Conservation (phyloP, 148 eudicot genomes). For the Arbutus unedo region DNA sequence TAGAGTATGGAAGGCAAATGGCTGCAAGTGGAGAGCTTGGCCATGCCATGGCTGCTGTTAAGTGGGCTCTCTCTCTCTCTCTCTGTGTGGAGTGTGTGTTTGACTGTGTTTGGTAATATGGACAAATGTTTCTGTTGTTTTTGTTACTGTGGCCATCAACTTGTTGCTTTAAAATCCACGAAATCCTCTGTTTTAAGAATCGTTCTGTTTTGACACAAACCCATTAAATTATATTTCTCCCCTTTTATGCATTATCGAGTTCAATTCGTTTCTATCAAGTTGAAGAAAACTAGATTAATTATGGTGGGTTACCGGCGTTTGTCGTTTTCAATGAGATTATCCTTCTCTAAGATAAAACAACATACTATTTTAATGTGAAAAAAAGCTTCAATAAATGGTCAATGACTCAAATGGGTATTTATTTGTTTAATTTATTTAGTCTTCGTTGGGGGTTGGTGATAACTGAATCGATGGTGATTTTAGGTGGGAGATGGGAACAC, state of each 20-base stretch:
- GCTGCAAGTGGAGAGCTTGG: constrained; percentile 69
- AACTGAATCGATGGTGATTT: not conserved
- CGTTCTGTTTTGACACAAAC: constrained; percentile 8
- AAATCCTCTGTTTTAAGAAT: not conserved
- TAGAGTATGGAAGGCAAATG: constrained; percentile 87
- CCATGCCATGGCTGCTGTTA: constrained; percentile 79
- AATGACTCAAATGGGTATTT: not conserved
- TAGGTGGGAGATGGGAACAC: constrained; percentile 98
- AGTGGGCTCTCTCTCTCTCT: constrained; percentile 47
- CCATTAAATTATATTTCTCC: not conserved
- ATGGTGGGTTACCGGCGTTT: constrained; percentile 1
- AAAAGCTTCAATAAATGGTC: not conserved
- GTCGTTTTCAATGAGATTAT: constrained; percentile 13
- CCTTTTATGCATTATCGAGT: not conserved
- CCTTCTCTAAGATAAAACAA: not conserved
- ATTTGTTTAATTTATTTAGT: not conserved
- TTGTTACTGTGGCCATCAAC: not conserved
- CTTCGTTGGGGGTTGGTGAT: not conserved
- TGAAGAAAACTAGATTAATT: not conserved
- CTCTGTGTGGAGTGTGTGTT: not conserved
- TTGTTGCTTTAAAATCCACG: not conserved
- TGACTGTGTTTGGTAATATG: not conserved
- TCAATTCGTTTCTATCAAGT: not conserved
- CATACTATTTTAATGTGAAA: not conserved
- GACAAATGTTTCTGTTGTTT: not conserved